A percentile compares a stretch with the other conserved stretches of the same genome.
Conservation (phyloP, 2,329 filamentous ascomycete species). For the Anisogramma anomala region DNA sequence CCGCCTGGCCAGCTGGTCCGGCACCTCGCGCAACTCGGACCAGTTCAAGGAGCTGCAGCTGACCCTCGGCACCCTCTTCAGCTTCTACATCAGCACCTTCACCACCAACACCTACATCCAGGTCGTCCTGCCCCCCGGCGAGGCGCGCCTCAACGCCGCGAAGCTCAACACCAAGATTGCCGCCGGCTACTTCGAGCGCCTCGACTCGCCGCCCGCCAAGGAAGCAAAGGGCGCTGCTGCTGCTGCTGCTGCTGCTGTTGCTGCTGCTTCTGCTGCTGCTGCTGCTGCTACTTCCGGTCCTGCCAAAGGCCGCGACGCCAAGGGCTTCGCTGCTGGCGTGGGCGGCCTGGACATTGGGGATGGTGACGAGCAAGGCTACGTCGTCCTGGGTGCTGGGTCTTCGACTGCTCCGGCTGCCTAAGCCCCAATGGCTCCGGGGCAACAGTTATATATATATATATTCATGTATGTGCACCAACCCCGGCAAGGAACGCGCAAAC, state of each 20-base stretch:
- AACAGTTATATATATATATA: no score
- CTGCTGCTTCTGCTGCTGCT: neutral
- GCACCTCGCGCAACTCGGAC: constrained; percentile 68
- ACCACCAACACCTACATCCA: constrained; percentile 97
- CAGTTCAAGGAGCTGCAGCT: constrained; percentile 74
- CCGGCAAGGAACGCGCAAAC: no score
- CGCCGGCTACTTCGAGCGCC: constrained; percentile 63
- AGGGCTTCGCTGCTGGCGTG: constrained; percentile 8
- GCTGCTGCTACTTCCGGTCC: no score
- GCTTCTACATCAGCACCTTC: constrained; percentile 88
- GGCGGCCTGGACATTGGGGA: constrained; percentile 8
- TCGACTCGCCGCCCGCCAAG: constrained; percentile 40
- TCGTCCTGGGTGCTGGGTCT: constrained; percentile 4
- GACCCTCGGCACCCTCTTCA: constrained; percentile 67
- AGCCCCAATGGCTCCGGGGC: neutral
- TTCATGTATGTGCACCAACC: no score
- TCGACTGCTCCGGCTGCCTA: constrained; percentile 12
- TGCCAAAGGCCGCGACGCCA: constrained; percentile 9
- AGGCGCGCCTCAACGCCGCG: constrained; percentile 82
- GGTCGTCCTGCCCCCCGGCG: constrained; percentile 79
- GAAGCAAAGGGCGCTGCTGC: constrained; percentile 12
- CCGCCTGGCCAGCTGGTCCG: constrained; percentile 61
- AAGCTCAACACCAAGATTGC: constrained; percentile 84
- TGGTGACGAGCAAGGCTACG: constrained; percentile 12
- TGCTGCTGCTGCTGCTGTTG: neutral